Evolutionary conservation across 2,329 filamentous ascomycete genomes (phyloP), one percentile per base, ranked within the genome.

Genomic region (Trichoderma gracile): DNA sequence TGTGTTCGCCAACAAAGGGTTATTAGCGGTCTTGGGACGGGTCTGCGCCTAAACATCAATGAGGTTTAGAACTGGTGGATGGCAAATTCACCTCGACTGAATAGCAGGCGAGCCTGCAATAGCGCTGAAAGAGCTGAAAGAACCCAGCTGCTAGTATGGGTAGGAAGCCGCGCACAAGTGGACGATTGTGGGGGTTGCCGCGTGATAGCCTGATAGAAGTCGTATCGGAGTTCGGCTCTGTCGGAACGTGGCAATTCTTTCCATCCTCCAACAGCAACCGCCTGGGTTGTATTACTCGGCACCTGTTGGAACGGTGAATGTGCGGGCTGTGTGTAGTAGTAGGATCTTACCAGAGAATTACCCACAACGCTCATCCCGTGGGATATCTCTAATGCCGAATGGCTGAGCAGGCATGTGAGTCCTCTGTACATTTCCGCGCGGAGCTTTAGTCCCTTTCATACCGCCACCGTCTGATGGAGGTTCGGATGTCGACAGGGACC

Each of bases 181-280:
- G 43, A 55, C 33, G 45, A 56, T 25, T 15, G 33, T 49, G 21
- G 52, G 60, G 45, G 60, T 63, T 63, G 52, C 60, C 60, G 60
- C 52, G 50, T 40, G 30, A 56, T 49, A 52, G n/a, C 21, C 30
- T 55, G 27, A 30, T 63, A 17, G 30, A 33, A 45, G 33, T 46
- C 40, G 27, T 62, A 40, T 62, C 59, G 59, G 59, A 62, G 40
- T 62, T 62, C 59, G 59, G 59, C 59, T 62, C 25, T 46, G 59
- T 62, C 59, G 59, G 59, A 54, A 62, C 47, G 30, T 23, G 59
- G 42, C 17, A 53, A 45, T 53, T 38, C 59, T 21, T 53, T 25
- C 38, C 59, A 52, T 61, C 25, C 49, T 53, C 19, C 42, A 43
- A 30, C 42, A 27, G n/a, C 49, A 33, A 46, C n/a, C n/a, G 45